A percentile compares a stretch with the other conserved stretches of the same genome.
phyloP scores from a whole-genome alignment of 768 basidiomycete species.

The Boletus rubroflammeus region DNA sequence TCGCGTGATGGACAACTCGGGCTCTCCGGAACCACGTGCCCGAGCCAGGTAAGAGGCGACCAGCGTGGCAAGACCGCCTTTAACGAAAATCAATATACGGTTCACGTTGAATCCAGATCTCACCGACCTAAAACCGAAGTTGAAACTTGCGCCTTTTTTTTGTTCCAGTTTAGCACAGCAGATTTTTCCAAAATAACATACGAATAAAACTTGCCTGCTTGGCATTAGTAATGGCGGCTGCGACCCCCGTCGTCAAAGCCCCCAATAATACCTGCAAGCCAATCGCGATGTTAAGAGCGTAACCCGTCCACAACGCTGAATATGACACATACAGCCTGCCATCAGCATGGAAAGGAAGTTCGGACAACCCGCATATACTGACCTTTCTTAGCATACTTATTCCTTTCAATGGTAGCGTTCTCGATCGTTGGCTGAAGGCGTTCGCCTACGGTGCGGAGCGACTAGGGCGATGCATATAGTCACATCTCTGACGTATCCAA shows the following conservation, averaged over 20 bases:
- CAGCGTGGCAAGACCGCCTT: conserved; percentile 64
- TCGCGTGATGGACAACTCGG: conserved; percentile 55
- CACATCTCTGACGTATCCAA: background rate
- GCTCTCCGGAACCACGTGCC: conserved; percentile 65
- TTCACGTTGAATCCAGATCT: background rate
- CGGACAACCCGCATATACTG: background rate
- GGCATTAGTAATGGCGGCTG: conserved; percentile 43
- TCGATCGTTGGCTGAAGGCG: conserved; percentile 53
- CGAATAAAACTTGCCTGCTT: conserved; percentile 34
- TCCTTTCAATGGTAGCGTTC: conserved; percentile 43
- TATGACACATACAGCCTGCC: background rate
- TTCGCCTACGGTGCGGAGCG: conserved; percentile 43
- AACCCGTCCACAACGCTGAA: conserved; percentile 32
- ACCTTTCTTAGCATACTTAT: conserved; percentile 47
- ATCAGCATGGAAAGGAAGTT: conserved; percentile 10
- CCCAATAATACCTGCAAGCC: conserved; percentile 61
- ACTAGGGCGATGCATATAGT: conserved; percentile 1
- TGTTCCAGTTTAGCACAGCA: background rate
- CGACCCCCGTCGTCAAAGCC: conserved; percentile 62
- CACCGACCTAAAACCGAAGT: conserved; percentile 39
- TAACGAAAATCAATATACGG: background rate
- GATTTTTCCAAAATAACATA: no score
- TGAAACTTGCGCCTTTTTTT: conserved; percentile 34
- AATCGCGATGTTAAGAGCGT: conserved; percentile 48
- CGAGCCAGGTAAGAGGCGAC: conserved; percentile 72